Percentiles rank a stretch among this genome's conserved stretches.
Evolutionary conservation across 306 rosid species (phyloP).

Genomic region (Coriaria nepalensis): DNA sequence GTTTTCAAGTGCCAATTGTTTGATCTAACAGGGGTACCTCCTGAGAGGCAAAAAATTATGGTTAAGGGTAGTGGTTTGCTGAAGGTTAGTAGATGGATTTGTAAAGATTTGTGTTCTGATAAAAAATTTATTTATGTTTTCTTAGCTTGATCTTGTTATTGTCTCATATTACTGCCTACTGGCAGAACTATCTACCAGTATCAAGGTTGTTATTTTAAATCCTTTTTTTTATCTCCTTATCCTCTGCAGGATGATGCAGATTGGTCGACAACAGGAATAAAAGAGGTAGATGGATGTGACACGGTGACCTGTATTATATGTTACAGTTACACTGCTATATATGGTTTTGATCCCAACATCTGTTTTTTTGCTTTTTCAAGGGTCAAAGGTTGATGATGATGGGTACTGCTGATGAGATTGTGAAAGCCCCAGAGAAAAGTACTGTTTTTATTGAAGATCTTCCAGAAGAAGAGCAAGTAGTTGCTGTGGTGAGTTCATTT

Average conservation of each 20-base stretch:
- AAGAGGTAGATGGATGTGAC: constrained; percentile 32
- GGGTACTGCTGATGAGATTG: constrained; percentile 94
- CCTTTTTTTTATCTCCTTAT: constrained; percentile 6
- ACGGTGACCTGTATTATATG: constrained; percentile 7
- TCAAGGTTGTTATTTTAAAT: background rate
- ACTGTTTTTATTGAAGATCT: constrained; percentile 91
- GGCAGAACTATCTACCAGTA: too few species aligned
- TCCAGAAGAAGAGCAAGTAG: constrained; percentile 91
- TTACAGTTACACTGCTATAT: background rate
- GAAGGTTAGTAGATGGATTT: constrained; percentile 41
- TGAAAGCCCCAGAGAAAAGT: constrained; percentile 88
- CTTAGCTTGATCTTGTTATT: background rate
- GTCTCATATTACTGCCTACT: too few species aligned
- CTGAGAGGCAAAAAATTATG: constrained; percentile 97
- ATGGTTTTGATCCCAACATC: background rate
- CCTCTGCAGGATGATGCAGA: constrained; percentile 82
- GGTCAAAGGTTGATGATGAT: constrained; percentile 99
- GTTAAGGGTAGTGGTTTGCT: constrained; percentile 82
- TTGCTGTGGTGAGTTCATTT: constrained; percentile 45
- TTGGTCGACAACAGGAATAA: constrained; percentile 77
- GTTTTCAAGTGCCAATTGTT: constrained; percentile 90
- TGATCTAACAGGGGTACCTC: constrained; percentile 92
- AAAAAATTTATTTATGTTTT: background rate
- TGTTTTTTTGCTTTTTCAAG: constrained; percentile 26
- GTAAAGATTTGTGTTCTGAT: constrained; percentile 1